phyloP scores from a whole-genome alignment of 441 rosid genomes.

The Croton laevigatus region DNA sequence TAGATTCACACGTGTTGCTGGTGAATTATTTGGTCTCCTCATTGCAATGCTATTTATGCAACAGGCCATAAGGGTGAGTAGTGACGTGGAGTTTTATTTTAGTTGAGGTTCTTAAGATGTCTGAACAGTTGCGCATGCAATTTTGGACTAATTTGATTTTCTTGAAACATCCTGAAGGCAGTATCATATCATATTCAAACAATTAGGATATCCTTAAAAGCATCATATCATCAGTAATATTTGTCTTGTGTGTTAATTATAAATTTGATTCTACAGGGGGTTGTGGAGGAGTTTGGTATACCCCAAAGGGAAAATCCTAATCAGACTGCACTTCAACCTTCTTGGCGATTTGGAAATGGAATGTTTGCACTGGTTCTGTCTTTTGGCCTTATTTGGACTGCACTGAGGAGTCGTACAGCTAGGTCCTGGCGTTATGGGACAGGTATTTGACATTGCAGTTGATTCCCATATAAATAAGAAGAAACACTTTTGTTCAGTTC shows the following conservation, averaged over 20 bases:
- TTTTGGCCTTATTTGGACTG: conserved; percentile 69
- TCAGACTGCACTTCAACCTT: conserved; percentile 47
- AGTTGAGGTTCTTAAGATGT: conserved; percentile 12
- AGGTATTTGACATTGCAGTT: conserved; percentile 37
- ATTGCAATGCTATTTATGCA: conserved; percentile 89
- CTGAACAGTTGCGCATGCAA: conserved; percentile 4
- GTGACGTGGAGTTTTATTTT: conserved; percentile 11
- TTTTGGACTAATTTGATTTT: background rate
- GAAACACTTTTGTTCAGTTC: background rate
- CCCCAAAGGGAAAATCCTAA: conserved; percentile 61
- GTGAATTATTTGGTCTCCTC: conserved; percentile 80
- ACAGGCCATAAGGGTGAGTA: conserved; percentile 70
- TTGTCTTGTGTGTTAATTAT: background rate
- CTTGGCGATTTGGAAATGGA: conserved; percentile 86
- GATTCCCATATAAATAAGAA: background rate
- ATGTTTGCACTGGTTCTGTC: conserved; percentile 79
- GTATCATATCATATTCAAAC: conserved; percentile 6
- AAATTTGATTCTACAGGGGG: conserved; percentile 47
- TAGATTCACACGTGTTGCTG: conserved; percentile 76
- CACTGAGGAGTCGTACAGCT: conserved; percentile 74
- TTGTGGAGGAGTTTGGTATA: conserved; percentile 68
- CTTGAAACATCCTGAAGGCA: conserved; percentile 5
- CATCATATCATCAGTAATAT: background rate
- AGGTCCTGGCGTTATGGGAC: conserved; percentile 79
- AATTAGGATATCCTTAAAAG: background rate